A percentile compares a stretch with the other conserved stretches of the same genome.
phyloP scores from a whole-genome alignment of 306 rosid genomes.

The Rosa chinensis region DNA sequence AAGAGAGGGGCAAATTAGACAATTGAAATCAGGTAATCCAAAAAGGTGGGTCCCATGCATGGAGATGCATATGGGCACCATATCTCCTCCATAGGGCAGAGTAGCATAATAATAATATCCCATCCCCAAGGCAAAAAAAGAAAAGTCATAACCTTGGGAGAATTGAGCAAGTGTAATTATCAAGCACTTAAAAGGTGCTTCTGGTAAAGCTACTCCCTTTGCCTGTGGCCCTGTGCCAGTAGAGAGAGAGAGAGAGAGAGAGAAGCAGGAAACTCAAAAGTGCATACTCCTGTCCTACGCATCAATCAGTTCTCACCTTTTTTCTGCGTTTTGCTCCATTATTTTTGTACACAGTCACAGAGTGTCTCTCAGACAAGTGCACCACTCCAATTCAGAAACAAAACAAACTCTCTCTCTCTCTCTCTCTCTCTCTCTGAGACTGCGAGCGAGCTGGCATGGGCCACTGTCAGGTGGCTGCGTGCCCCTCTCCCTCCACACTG shows the following conservation, averaged over 20 bases:
- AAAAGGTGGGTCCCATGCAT: too few relatives aligned
- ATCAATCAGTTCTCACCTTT: not conserved
- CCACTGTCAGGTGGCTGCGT: constrained; percentile 59
- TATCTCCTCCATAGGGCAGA: too few relatives aligned
- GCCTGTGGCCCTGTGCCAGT: not conserved
- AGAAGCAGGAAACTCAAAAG: constrained; percentile 5
- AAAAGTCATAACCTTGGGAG: not conserved
- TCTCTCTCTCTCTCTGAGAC: not conserved
- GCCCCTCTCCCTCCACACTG: constrained; percentile 14
- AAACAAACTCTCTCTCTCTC: not conserved
- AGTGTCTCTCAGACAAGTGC: constrained; percentile 20
- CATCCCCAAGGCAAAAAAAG: too few relatives aligned
- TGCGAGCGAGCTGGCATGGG: constrained; percentile 60
- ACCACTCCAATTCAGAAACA: constrained; percentile 14
- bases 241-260: not conserved
- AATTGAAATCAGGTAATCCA: too few relatives aligned
- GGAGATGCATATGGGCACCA: too few relatives aligned
- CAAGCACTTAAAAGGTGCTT: constrained; percentile 11
- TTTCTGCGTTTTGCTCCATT: constrained; percentile 21
- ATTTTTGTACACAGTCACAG: constrained; percentile 22
- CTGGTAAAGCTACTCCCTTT: constrained; percentile 10
- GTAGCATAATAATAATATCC: too few relatives aligned
- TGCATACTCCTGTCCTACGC: not conserved
- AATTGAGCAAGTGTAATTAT: not conserved
- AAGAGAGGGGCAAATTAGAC: too few relatives aligned